Base-by-base conservation (phyloP, 108 stramenopile species). In the Seminavis robusta region DNA sequence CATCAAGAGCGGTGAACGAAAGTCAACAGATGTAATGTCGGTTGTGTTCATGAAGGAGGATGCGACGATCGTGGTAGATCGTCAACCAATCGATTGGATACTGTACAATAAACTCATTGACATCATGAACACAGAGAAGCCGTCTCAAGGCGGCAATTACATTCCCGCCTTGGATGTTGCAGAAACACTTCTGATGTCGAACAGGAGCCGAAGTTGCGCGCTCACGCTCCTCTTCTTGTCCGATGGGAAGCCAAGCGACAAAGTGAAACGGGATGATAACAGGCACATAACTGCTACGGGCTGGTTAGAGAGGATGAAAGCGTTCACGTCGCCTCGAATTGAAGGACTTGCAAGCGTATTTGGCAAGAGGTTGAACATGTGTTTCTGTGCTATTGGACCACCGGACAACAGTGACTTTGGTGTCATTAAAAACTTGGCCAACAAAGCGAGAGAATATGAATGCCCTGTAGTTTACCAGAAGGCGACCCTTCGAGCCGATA, bases 51-150 rank as follows among this genome's bases (percentile, higher is more conserved):
- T 74, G 66, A 34, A 48, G 11, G 66, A 62, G 5, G 47, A 49
- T 11, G 66, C 61, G 13, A 43, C 67, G 36, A 23, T 67, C 3
- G 5, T 67, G 17, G 2, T 59, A 1, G 13, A 45, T 2, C 20
- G 41, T 25, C 58, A 59, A 16, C 73, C 73, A 11, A 61, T 53
- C 0, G 38, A 67, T 17, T 75, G 58, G 57, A 42, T 54, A 15
- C 57, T 70, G 6, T 75, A 65, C 69, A 70, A 75, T 20, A 60
- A 59, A 19, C 3, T 75, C 17, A 34, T 75, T 33, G 69, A 75
- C 11, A 3, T 69, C 25, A 20, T 59, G 31, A 36, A 60, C 25
- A 57, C 56, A 59, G 24, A 4, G 3, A 47, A 43, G 4, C 73
- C 73, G 13, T 19, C 36, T 44, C 61, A 63, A 36, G 61, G 26